Conservation (phyloP, 139 green algal genomes). For the Nannochloris sp. region DNA sequence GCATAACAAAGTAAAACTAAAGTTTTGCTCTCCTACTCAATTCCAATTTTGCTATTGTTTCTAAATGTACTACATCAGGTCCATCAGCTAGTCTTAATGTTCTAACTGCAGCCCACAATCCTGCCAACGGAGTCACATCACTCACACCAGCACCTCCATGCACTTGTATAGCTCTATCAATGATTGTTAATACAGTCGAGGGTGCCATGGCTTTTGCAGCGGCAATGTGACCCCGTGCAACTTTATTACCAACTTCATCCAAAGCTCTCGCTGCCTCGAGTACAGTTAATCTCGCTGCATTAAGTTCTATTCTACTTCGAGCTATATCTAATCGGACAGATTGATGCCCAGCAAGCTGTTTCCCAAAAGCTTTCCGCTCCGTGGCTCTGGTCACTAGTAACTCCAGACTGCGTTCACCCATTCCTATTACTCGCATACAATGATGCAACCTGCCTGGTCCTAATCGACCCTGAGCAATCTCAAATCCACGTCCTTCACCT, state of each 20-base stretch:
- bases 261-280: constrained; percentile 70
- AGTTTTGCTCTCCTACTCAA: constrained; percentile 19
- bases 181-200: constrained; percentile 51
- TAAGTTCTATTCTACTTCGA: constrained; percentile 36
- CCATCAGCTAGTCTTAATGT: constrained; percentile 95
- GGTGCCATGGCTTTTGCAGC: constrained; percentile 87
- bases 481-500: constrained; percentile 90
- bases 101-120: constrained; percentile 72
- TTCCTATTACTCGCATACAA: constrained; percentile 93
- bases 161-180: constrained; percentile 85
- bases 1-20: background rate
- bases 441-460: constrained; percentile 97
- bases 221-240: constrained; percentile 68
- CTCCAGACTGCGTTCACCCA: constrained; percentile 71
- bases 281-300: constrained; percentile 62
- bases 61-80: constrained; percentile 94
- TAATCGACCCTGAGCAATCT: constrained; percentile 95
- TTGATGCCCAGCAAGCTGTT: constrained; percentile 56
- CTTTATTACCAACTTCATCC: constrained; percentile 77
- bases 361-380: constrained; percentile 11
- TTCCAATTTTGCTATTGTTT: constrained; percentile 83
- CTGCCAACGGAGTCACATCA: constrained; percentile 72
- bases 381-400: constrained; percentile 37
- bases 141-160: constrained; percentile 79
- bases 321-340: constrained; percentile 51